These are phyloP conservation scores for Ascomycota sp. DNA, from an alignment of 2,329 filamentous ascomycete species.

Conservation along the genomic window DNA sequence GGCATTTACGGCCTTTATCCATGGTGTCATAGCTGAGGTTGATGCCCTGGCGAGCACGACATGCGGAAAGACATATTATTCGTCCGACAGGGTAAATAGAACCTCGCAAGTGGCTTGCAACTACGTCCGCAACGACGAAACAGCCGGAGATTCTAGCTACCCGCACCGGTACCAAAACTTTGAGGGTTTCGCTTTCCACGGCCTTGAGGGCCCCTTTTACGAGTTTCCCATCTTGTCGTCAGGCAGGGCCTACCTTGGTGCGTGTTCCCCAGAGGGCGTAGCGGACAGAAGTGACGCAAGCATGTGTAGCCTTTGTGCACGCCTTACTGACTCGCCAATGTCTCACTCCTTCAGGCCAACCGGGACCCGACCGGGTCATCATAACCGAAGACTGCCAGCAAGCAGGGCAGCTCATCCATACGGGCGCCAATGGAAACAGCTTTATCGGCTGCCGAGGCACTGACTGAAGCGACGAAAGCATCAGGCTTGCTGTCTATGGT, in stretches of 20 bases:
- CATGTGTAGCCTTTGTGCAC: conserved; percentile 7
- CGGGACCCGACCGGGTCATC: conserved; percentile 48
- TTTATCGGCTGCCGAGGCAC: conserved; percentile 39
- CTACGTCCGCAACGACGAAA: conserved; percentile 6
- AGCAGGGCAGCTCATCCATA: conserved; percentile 49
- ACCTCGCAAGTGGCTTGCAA: conserved; percentile 10
- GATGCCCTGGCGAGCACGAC: conserved; percentile 8
- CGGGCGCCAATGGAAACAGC: conserved; percentile 44
- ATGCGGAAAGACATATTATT: conserved; percentile 12
- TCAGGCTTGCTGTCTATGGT: too few relatives aligned
- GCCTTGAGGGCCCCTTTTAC: conserved; percentile 13
- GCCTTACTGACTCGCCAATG: background rate
- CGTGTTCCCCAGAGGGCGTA: too few relatives aligned
- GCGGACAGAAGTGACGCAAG: too few relatives aligned
- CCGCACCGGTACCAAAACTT: conserved; percentile 19
- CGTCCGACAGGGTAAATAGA: conserved; percentile 7
- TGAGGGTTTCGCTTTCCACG: conserved; percentile 16
- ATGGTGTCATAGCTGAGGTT: too few relatives aligned
- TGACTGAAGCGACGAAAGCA: too few relatives aligned
- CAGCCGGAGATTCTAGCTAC: conserved; percentile 12
- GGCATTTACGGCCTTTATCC: too few relatives aligned
- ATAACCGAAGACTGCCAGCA: conserved; percentile 28
- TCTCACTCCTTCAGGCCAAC: conserved; percentile 12
- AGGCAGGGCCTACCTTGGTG: conserved; percentile 14
- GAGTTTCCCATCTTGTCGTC: conserved; percentile 16